Evolutionary conservation across 805 yeast genomes (phyloP), one percentile per base, ranked within the genome.

Genomic region (Suhomyces tanzawaensis): DNA sequence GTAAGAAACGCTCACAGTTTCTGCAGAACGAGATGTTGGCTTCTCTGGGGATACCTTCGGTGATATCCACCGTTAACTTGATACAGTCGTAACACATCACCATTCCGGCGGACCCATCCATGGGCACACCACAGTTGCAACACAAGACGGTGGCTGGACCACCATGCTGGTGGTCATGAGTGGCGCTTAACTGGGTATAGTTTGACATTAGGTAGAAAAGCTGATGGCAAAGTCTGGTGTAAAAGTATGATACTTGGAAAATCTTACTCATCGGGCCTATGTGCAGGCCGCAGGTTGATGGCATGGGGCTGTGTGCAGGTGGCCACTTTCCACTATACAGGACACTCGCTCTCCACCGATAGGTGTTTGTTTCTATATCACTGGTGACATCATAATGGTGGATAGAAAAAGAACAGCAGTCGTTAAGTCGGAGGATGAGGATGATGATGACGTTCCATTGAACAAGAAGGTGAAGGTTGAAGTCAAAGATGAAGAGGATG

Each of bases 11-110:
- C 60, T 93, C 99, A 77, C 99, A 93, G 71, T 90, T 90, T 73
- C 98, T 77, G 69, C 99, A 93, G 59, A 90, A 93, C 19, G 95
- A 86, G 34, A 93, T 71, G 49, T 88, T 85, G 7, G 95, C 91
- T 60, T 93, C 98, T 62, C 97, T 78, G 36, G 97, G 97, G 26
- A 69, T 69, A 32, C 95, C 96, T 49, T 83, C 88, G 2, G 99
- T 89, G 52, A 93, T 88, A 61, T 91, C 97, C 42, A 88, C 93
- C 2, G 88, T 88, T 56, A 91, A 70, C 63, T 88, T 87, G 59
- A 93, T 86, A 79, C 99, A 93, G 65, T 93, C 98, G 72, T 86
- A 82, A 70, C 99, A 93, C 95, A 91, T 88, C 19, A 89, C 95
- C 40, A 90, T 69, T 11, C 96, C 96, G 18, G 79, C 68, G 17